Conservation (phyloP, 371 early-diverging fungal species). For the Nematocida minor region DNA sequence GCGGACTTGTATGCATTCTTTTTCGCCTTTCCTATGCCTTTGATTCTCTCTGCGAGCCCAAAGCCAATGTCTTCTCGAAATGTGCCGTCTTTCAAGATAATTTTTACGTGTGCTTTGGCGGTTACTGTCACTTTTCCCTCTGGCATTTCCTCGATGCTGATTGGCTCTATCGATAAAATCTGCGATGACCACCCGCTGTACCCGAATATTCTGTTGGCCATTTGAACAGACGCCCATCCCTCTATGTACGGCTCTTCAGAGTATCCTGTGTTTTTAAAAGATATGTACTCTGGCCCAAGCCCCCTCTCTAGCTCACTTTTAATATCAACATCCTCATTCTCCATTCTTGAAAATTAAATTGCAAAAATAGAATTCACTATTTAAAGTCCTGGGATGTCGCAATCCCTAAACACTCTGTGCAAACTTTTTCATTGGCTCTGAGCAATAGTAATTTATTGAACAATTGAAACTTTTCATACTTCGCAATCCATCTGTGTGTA, state of each 20-base stretch:
- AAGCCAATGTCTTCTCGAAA: conserved; percentile 84
- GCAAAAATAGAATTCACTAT: too few relatives aligned
- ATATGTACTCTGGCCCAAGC: conserved; percentile 70
- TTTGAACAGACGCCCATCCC: conserved; percentile 75
- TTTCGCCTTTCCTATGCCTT: conserved; percentile 72
- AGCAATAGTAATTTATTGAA: too few relatives aligned
- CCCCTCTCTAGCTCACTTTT: conserved; percentile 55
- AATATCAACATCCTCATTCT: background rate
- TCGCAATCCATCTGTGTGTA: too few relatives aligned
- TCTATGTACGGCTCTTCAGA: conserved; percentile 75
- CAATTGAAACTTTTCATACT: too few relatives aligned
- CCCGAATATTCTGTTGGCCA: conserved; percentile 92
- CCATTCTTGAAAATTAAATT: background rate
- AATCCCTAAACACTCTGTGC: too few relatives aligned
- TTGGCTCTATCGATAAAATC: conserved; percentile 71
- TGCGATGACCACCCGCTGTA: conserved; percentile 88
- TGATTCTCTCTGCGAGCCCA: conserved; percentile 75
- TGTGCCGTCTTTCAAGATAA: conserved; percentile 83
- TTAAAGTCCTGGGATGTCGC: too few relatives aligned
- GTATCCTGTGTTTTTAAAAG: conserved; percentile 58
- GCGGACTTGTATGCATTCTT: conserved; percentile 94
- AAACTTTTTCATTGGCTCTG: too few relatives aligned
- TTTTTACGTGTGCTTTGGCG: conserved; percentile 73
- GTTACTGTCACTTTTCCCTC: conserved; percentile 70
- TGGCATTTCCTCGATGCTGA: conserved; percentile 68